Evolutionary conservation across 163 green algal genomes (phyloP).

Genomic region (Prototheca cutis): DNA sequence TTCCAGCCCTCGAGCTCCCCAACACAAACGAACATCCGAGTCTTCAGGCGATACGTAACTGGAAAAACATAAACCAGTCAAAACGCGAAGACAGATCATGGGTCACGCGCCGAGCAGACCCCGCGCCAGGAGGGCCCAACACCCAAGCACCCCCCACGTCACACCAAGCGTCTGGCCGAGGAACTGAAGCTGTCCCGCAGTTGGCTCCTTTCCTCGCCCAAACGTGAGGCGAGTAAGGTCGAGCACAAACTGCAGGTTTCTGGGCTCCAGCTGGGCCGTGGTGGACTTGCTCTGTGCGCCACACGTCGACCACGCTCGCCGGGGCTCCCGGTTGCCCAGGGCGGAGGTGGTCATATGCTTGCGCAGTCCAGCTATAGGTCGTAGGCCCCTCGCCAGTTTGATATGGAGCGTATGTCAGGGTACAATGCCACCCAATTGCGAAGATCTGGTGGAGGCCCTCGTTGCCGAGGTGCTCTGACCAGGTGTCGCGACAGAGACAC

Average conservation of each 20-base stretch:
- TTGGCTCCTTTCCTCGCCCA: background rate
- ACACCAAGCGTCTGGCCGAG: conserved; percentile 16
- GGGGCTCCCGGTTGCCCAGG: too few relatives aligned
- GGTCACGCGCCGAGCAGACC: background rate
- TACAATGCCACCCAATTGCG: too few relatives aligned
- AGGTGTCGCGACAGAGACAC: too few relatives aligned
- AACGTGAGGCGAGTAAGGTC: conserved; percentile 19
- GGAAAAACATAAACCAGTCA: background rate
- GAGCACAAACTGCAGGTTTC: conserved; percentile 14
- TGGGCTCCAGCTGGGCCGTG: background rate
- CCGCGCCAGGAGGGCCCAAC: background rate
- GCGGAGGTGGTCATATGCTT: too few relatives aligned
- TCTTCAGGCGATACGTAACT: background rate
- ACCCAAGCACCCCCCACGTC: background rate
- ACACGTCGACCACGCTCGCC: too few relatives aligned
- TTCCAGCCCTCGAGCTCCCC: background rate
- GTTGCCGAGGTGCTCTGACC: too few relatives aligned
- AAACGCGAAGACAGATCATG: background rate
- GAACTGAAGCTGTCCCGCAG: conserved; percentile 2
- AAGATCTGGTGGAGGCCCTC: too few relatives aligned
- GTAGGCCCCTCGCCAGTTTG: too few relatives aligned
- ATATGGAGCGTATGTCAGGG: too few relatives aligned
- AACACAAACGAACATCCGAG: background rate
- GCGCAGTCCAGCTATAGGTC: too few relatives aligned
- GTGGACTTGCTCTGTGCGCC: too few relatives aligned